Base-by-base conservation (phyloP, 2,329 filamentous ascomycete species). In the Fusarium compactum region DNA sequence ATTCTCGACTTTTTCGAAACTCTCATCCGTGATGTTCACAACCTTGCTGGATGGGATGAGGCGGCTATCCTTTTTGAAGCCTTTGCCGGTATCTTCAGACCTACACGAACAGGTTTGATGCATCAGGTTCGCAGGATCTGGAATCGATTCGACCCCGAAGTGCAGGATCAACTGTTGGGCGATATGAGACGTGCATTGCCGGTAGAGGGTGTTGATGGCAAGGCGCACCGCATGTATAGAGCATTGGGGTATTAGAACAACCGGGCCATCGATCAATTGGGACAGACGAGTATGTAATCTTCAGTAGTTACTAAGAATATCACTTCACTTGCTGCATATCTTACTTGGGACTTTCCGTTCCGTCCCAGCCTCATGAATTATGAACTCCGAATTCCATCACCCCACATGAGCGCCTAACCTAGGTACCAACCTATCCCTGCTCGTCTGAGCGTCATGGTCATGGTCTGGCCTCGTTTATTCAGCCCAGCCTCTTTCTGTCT, bases 291-390 rank as follows among this genome's bases (percentile, higher is more conserved):
- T 55, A 61, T 53, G 34, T 29, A 47, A 27, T 45, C 41, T 53
- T 69, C 34, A 27, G 43, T 71, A 65, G 54, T 29, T 65, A 44
- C 54, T 43, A 52, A 51, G 54, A 34, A 57, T 46, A 58, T 59
- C 61, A 54, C 38, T 48, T 54, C 61, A 52, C 32, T 51, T 54
- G 58, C 70, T 70, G 70, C 72, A 75, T 66, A 66, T 61, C 41
- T 50, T 25, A 47, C 46, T 38, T 38, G 18, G 34, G 34, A 38
- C 34, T 27, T 46, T 14, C 32, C 32, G 32, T n/a, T 44, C 18
- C 22, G 65, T 71, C 72, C 72, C 72, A 74, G 70, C 72, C 70
- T 70, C 69, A 70, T 65, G 44, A 58, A 65, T 71, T 74, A 38
- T 38, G 34, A 38, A 38, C 34, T 54, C 62, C 61, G 43, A 59